Percentiles rank a stretch among this genome's conserved stretches.
These are phyloP conservation scores for Ogataea glucozyma DNA, from an alignment of 805 yeast genomes.

Conservation along the genomic window DNA sequence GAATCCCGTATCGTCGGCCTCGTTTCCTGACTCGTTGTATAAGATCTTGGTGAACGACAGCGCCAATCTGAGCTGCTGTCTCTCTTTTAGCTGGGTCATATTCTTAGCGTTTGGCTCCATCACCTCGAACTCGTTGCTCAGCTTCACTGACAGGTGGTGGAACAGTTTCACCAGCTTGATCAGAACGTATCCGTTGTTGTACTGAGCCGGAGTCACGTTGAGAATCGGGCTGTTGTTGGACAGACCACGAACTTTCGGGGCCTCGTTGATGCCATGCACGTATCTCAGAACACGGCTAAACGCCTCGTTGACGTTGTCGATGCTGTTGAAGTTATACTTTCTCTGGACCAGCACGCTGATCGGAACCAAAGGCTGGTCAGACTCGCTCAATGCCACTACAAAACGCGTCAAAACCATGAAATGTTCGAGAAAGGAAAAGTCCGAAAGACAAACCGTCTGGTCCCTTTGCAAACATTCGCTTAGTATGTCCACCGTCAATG, in stretches of 20 bases:
- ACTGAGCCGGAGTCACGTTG: constrained; percentile 14
- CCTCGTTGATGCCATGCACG: constrained; percentile 14
- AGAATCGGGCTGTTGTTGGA: constrained; percentile 13
- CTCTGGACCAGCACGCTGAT: constrained; percentile 16
- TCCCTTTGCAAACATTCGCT: constrained; percentile 47
- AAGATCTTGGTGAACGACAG: constrained; percentile 35
- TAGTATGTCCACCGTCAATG: constrained; percentile 44
- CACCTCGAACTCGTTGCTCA: constrained; percentile 28
- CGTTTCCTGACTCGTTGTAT: constrained; percentile 25
- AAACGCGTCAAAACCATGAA: constrained; percentile 34
- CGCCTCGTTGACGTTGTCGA: constrained; percentile 18
- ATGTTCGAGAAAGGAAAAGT: constrained; percentile 49
- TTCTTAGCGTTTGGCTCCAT: constrained; percentile 29
- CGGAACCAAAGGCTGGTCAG: constrained; percentile 32
- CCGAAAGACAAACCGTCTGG: constrained; percentile 53
- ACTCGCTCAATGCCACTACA: constrained; percentile 29
- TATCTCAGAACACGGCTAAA: constrained; percentile 22
- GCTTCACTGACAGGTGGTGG: constrained; percentile 24
- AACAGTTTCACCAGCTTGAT: constrained; percentile 44
- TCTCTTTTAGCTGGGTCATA: constrained; percentile 22
- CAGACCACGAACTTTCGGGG: neutral
- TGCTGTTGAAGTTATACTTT: constrained; percentile 16
- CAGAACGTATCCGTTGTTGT: constrained; percentile 41
- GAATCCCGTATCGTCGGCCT: constrained; percentile 32
- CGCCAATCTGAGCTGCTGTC: constrained; percentile 34